Percentiles rank a stretch among this genome's conserved stretches.
Evolutionary conservation across 2,329 filamentous ascomycete species (phyloP).

Genomic region (Sporothrix dimorphospora): DNA sequence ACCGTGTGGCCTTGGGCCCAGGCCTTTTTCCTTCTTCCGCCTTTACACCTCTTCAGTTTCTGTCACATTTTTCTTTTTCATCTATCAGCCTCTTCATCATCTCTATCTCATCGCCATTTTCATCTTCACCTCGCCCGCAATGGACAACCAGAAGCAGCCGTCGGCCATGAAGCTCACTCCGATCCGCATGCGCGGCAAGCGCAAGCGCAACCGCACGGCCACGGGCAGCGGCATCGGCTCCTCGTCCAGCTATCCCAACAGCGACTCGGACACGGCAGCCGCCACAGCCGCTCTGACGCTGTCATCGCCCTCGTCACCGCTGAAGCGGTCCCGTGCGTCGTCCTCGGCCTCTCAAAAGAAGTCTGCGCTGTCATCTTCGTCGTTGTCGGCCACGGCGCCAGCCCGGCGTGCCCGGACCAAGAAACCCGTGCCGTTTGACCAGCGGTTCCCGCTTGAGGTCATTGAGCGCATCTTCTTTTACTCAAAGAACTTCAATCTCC

Average conservation of each 20-base stretch:
- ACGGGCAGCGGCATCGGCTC: slow-evolving; percentile 30
- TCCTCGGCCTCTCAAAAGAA: background rate
- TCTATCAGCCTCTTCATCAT: background rate
- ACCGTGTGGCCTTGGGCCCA: background rate
- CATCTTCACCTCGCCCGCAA: background rate
- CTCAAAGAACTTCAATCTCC: slow-evolving; percentile 54
- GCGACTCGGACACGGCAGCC: background rate
- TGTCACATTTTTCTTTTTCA: background rate
- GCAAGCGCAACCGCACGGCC: slow-evolving; percentile 34
- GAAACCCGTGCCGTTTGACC: slow-evolving; percentile 28
- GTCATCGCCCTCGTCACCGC: background rate
- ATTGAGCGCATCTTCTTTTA: slow-evolving; percentile 57
- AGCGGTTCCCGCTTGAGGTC: slow-evolving; percentile 54
- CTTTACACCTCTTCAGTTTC: background rate
- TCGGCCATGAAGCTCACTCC: slow-evolving; percentile 52
- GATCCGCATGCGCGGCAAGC: slow-evolving; percentile 53
- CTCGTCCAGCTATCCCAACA: slow-evolving; percentile 34
- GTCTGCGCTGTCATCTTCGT: background rate
- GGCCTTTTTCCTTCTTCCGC: background rate
- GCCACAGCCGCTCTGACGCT: background rate
- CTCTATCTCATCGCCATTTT: background rate
- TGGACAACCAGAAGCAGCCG: too few species aligned
- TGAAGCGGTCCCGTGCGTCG: slow-evolving; percentile 16
- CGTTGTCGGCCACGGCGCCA: background rate
- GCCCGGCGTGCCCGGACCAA: slow-evolving; percentile 3